Conservation (phyloP, 1,139 yeast genomes). For the Kurtzmaniella natalensis region DNA sequence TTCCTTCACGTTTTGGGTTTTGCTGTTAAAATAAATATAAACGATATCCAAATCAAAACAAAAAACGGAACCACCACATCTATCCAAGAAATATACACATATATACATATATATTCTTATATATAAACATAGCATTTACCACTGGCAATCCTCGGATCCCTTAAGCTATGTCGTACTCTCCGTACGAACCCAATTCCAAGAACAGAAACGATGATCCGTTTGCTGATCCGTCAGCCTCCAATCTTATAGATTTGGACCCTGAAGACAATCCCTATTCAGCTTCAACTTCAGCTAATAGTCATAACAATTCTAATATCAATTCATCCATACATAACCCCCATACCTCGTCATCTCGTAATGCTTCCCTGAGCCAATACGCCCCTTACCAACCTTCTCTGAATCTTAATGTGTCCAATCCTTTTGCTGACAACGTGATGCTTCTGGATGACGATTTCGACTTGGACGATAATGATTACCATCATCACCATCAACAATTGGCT, state of each 20-base stretch:
- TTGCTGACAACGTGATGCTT: constrained; percentile 32
- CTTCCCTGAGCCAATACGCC: not conserved
- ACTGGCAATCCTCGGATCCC: too few relatives aligned
- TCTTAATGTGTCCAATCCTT: constrained; percentile 21
- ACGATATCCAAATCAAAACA: too few relatives aligned
- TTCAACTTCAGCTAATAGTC: not conserved
- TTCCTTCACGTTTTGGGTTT: too few relatives aligned
- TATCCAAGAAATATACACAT: too few relatives aligned
- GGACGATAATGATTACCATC: constrained; percentile 6
- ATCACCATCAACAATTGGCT: not conserved
- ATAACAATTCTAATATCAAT: not conserved
- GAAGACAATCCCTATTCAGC: constrained; percentile 2
- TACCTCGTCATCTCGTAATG: not conserved
- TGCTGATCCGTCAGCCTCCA: constrained; percentile 1
- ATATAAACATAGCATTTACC: too few relatives aligned
- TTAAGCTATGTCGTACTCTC: constrained; percentile 3
- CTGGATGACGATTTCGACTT: constrained; percentile 29
- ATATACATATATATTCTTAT: too few relatives aligned
- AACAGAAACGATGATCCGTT: not conserved
- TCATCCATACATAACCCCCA: too few relatives aligned
- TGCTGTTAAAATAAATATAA: too few relatives aligned
- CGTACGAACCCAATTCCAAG: constrained; percentile 1
- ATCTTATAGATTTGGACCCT: constrained; percentile 3
- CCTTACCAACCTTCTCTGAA: not conserved
- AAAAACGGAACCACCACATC: too few relatives aligned